Evolutionary conservation across 208 protist species (phyloP).

Genomic region (Trypanosoma lewisi): DNA sequence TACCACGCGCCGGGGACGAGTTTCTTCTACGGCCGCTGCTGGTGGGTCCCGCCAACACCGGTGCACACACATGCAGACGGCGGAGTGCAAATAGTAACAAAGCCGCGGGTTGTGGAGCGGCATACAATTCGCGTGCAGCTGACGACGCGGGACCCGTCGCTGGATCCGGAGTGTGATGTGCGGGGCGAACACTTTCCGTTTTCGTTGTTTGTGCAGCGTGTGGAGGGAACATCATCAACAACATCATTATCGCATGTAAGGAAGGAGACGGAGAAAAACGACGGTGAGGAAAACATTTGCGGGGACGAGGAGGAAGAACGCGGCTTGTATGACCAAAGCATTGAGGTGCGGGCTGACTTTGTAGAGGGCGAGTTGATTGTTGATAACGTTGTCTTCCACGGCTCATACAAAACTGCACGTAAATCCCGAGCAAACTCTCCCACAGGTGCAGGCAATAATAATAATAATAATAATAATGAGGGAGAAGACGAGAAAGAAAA

Average conservation of each 20-base stretch:
- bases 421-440: background rate
- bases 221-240: background rate
- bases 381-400: constrained; percentile 73
- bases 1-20: constrained; percentile 66
- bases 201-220: constrained; percentile 70
- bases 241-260: background rate
- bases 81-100: too few relatives aligned
- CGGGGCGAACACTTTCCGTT: constrained; percentile 87
- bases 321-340: constrained; percentile 61
- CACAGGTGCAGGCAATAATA: background rate
- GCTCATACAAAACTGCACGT: constrained; percentile 8
- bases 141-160: constrained; percentile 70
- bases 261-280: background rate
- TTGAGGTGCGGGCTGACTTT: constrained; percentile 75
- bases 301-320: constrained; percentile 28
- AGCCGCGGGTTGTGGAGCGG: constrained; percentile 35
- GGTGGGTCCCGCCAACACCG: constrained; percentile 53
- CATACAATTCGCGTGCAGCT: constrained; percentile 80
- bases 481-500: background rate
- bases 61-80: too few relatives aligned
- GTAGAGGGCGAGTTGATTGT: constrained; percentile 78
- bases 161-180: constrained; percentile 85
- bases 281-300: background rate
- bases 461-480: constrained; percentile 2
- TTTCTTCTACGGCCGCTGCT: constrained; percentile 67